These are phyloP conservation scores for Tubosaeta sp. DNA, from an alignment of 768 basidiomycete species.

Conservation along the genomic window DNA sequence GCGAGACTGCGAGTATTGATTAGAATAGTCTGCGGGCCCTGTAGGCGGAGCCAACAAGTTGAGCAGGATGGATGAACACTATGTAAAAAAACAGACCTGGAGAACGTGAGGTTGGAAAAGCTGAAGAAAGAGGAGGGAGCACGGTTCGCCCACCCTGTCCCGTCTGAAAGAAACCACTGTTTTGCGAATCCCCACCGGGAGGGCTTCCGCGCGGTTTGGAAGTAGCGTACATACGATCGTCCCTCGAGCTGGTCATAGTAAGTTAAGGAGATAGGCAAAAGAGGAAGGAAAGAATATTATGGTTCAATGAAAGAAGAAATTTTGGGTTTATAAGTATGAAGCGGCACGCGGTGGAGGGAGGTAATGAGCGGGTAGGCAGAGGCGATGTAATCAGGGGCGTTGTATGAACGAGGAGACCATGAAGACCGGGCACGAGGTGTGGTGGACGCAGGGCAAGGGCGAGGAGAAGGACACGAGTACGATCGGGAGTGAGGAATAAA, in stretches of 20 bases:
- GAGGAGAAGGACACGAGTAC: slow-evolving; percentile 28
- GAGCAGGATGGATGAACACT: slow-evolving; percentile 52
- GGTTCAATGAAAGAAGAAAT: slow-evolving; percentile 45
- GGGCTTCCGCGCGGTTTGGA: slow-evolving; percentile 60
- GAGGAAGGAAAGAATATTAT: slow-evolving; percentile 41
- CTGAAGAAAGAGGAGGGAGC: slow-evolving; percentile 80
- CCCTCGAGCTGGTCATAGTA: slow-evolving; percentile 67
- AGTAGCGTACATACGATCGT: slow-evolving; percentile 67
- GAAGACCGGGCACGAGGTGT: slow-evolving; percentile 51
- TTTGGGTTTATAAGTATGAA: slow-evolving; percentile 51
- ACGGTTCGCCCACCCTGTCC: slow-evolving; percentile 88
- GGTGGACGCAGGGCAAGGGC: slow-evolving; percentile 37
- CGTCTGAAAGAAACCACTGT: slow-evolving; percentile 64
- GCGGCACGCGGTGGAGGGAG: slow-evolving; percentile 40
- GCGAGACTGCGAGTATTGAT: slow-evolving; percentile 61
- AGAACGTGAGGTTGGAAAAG: slow-evolving; percentile 86
- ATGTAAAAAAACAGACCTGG: slow-evolving; percentile 74
- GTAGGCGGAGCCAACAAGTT: slow-evolving; percentile 51
- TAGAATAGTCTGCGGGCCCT: slow-evolving; percentile 58
- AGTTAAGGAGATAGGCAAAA: slow-evolving; percentile 53
- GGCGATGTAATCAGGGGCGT: slow-evolving; percentile 45
- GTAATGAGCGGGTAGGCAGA: slow-evolving; percentile 38
- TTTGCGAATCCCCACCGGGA: slow-evolving; percentile 59
- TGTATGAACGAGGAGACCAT: slow-evolving; percentile 46
- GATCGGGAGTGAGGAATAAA: slow-evolving; percentile 21